Evolutionary conservation across 2,329 filamentous ascomycete genomes (phyloP).

Genomic region (Beauveria medogensis): DNA sequence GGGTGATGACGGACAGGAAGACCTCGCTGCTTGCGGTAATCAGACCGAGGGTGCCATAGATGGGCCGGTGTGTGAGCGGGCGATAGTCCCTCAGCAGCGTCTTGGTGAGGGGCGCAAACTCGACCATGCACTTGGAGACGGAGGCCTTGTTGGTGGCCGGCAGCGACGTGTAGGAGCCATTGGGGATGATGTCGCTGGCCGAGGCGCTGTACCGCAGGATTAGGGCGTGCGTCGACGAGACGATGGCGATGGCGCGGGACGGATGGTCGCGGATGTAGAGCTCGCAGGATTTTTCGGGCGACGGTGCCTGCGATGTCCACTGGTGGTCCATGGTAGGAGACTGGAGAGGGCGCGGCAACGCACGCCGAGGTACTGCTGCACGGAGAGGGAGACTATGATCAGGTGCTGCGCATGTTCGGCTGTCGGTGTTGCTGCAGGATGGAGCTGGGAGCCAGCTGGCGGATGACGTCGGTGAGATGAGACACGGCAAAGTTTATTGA

Average conservation of each 20-base stretch:
- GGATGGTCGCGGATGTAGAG: conserved; percentile 82
- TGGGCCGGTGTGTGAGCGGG: conserved; percentile 61
- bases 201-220: conserved; percentile 73
- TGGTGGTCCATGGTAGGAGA: conserved; percentile 39
- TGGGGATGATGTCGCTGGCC: conserved; percentile 49
- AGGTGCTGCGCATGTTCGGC: neutral
- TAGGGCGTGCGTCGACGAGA: conserved; percentile 69
- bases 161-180: conserved; percentile 50
- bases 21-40: conserved; percentile 79
- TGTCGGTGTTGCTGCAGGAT: neutral
- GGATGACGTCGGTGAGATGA: conserved; percentile 6
- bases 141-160: conserved; percentile 36
- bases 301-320: conserved; percentile 39
- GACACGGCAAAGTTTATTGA: neutral
- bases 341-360: neutral
- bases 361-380: conserved; percentile 2
- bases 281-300: conserved; percentile 58
- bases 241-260: conserved; percentile 79
- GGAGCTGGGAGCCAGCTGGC: neutral
- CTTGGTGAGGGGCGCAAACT: conserved; percentile 61
- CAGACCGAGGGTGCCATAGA: conserved; percentile 80
- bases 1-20: conserved; percentile 83
- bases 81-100: conserved; percentile 70
- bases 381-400: neutral
- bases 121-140: conserved; percentile 71